Percentiles rank a stretch among this genome's conserved stretches.
Evolutionary conservation across 306 rosid species (phyloP).

Genomic region (Trichosanthes cucumerina): DNA sequence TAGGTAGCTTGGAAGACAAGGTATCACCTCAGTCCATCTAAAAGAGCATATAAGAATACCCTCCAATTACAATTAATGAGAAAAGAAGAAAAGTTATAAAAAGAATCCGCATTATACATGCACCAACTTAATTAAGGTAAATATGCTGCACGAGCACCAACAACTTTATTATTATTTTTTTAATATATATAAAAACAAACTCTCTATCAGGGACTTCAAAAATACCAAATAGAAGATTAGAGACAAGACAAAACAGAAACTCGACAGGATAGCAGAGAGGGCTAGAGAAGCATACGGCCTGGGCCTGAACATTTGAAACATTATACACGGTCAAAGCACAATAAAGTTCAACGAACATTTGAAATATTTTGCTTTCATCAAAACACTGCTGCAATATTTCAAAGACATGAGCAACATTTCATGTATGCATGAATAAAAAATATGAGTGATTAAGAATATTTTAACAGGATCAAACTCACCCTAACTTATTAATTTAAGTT

Average conservation of each 20-base stretch:
- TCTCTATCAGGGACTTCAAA: no score
- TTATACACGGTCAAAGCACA: neutral
- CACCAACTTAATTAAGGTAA: neutral
- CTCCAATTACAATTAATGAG: neutral
- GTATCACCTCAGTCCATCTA: neutral
- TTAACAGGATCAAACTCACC: neutral
- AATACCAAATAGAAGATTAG: neutral
- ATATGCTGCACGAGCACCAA: no score
- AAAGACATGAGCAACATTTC: neutral
- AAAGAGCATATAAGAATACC: neutral
- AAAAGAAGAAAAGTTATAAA: neutral
- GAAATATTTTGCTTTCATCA: neutral
- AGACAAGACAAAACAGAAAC: neutral
- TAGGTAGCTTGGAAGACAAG: neutral
- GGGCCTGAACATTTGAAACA: neutral
- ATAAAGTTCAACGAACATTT: neutral
- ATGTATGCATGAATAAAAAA: neutral
- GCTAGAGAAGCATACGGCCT: neutral
- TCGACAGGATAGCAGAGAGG: neutral
- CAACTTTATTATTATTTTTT: no score
- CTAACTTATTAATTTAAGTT: neutral
- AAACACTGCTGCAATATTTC: neutral
- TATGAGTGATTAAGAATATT: neutral
- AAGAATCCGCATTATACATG: neutral
- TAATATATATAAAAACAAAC: neutral